Conservation (phyloP, 768 basidiomycete species). For the Suillus variegatus region DNA sequence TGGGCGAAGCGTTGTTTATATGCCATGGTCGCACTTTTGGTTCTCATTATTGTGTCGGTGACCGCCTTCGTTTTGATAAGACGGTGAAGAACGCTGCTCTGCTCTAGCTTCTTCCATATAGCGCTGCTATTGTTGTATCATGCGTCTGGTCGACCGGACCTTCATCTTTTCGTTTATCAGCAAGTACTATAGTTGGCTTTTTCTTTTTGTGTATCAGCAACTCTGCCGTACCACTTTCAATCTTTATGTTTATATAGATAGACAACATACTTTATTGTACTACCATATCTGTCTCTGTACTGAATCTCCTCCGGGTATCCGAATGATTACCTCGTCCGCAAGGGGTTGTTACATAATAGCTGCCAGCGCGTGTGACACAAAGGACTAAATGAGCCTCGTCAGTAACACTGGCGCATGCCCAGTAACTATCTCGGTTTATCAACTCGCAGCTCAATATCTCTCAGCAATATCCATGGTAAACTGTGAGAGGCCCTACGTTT, state of each 20-base stretch:
- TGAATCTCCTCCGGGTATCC: background rate
- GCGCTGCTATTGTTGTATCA: background rate
- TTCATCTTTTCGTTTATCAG: background rate
- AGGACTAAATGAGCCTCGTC: background rate
- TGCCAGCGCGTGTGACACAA: background rate
- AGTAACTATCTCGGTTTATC: background rate
- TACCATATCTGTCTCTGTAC: background rate
- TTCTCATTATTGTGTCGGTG: conserved; percentile 36
- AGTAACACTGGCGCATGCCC: too few relatives aligned
- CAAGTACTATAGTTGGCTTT: background rate
- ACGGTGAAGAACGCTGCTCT: conserved; percentile 21
- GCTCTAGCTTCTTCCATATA: background rate
- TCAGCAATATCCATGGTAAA: conserved; percentile 24
- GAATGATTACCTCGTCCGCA: background rate
- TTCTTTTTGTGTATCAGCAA: background rate
- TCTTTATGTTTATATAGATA: background rate
- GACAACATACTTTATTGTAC: conserved; percentile 1
- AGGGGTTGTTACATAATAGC: background rate
- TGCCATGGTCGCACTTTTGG: conserved; percentile 49
- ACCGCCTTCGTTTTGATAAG: conserved; percentile 22
- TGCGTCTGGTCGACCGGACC: background rate
- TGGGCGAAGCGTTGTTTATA: conserved; percentile 59
- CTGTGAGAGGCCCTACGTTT: conserved; percentile 24
- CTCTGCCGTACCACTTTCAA: background rate
- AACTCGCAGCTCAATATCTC: background rate